Evolutionary conservation across 1,284 basidiomycete species (phyloP), one percentile per base, ranked within the genome.

Genomic region (Cystobasidium slooffiae): DNA sequence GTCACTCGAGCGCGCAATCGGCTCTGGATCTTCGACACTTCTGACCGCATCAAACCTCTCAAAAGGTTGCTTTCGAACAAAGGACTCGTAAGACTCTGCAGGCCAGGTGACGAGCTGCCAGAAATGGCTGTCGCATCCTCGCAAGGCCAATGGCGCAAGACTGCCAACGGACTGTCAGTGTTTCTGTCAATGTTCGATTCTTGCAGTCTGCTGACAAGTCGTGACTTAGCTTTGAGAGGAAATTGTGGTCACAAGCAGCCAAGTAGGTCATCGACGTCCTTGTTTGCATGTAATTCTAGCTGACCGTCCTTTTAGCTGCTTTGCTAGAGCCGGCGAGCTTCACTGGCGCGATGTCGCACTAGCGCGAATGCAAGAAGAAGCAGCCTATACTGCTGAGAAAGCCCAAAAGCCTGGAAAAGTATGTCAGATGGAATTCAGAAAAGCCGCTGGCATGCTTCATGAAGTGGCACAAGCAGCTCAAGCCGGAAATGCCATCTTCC

Each of bases 1-100:
- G 85, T 90, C 51, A 91, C 90, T 0, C 81, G 90, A 53, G 89
- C 89, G 1, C 84, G 88, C 46, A 88, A 87, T 76, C 88, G 88
- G 59, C 79, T 75, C 41, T 75, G 75, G 88, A 87, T 90, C 12
- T 85, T 86, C 7, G 90, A 90, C 80, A 83, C 83, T 43, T 90
- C 88, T 1, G 82, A 84, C 4, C 87, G 84, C 64, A 84, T 85
- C 7, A 85, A 86, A 22, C 43, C 22, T 6, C 12, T 51, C 53
- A 49, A 37, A 46, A 24, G 52, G 2, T 55, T 83, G 87, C 67
- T 88, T 88, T 86, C 83, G 81, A 0, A 81, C 0, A 82, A 82
- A 52, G 78, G 82, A 70, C 84, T 86, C 44, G 78, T 88, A 5
- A 81, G 85, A 59, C 83, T 83, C 10, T 85, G 83, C 65, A 83